Percentiles rank a stretch among this genome's conserved stretches.
These are phyloP conservation scores for Lactifluus rugatus DNA, from an alignment of 768 basidiomycete species.

Conservation along the genomic window DNA sequence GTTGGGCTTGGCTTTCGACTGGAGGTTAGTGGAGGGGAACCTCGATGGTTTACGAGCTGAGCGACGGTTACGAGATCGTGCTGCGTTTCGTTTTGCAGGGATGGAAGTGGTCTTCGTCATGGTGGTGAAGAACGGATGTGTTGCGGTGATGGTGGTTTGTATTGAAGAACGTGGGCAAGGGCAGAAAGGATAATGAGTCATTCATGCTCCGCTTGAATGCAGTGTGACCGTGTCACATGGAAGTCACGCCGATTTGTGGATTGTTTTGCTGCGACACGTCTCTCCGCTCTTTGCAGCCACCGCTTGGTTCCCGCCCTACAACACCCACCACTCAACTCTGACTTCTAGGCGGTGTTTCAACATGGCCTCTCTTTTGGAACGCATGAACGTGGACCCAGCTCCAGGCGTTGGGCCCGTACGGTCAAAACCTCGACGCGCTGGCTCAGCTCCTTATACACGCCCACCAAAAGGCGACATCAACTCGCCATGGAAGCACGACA, in stretches of 20 bases:
- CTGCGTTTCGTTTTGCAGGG: background rate
- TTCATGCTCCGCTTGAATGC: conserved; percentile 13
- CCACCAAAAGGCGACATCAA: conserved; percentile 19
- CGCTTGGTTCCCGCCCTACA: background rate
- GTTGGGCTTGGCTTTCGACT: background rate
- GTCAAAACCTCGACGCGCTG: conserved; percentile 14
- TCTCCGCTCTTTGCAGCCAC: background rate
- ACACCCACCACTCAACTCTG: background rate
- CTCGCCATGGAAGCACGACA: conserved; percentile 18
- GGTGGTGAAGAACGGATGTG: background rate
- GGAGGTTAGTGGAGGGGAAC: background rate
- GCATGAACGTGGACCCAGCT: conserved; percentile 17
- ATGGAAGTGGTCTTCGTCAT: background rate
- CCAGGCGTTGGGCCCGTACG: conserved; percentile 16
- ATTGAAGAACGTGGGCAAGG: background rate
- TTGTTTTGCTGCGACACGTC: background rate
- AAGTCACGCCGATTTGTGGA: background rate
- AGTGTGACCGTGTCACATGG: background rate
- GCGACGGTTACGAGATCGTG: background rate
- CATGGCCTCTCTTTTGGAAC: conserved; percentile 20
- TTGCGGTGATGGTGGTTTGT: background rate
- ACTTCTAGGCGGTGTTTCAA: background rate
- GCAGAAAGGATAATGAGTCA: background rate
- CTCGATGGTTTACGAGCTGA: background rate
- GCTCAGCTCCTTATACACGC: conserved; percentile 17